Evolutionary conservation across 768 basidiomycete genomes (phyloP), one percentile per base, ranked within the genome.

Genomic region (Macrocybe gigantea): DNA sequence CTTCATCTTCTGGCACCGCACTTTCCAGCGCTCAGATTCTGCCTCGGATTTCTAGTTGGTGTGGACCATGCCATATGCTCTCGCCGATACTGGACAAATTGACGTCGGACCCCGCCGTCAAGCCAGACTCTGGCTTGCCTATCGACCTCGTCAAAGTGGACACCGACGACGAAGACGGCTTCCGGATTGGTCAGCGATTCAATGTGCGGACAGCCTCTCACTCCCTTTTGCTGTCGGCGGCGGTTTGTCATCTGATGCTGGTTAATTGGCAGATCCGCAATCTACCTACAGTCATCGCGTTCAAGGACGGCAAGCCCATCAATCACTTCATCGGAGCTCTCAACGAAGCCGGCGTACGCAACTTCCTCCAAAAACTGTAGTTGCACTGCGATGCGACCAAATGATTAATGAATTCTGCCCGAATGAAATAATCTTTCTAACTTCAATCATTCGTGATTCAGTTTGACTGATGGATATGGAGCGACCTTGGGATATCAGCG

Each of bases 271-370:
- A 92, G 89, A 70, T 91, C 50, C 65, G 71, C n/a, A 74, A 85
- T 11, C 64, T 92, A n/a, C 88, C 88, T 3, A 91, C 88, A 0
- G 86, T 92, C 31, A 68, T 87, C 49, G 88, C 86, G 3, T 90
- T 90, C 68, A 76, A 71, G 48, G 74, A 82, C 41, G 88, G 86
- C 12, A 57, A 77, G 53, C 68, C 64, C 1, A 68, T 83, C n/a
- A 65, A 65, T 39, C 70, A 80, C 41, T 91, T 92, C 56, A 68
- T 80, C 1, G 88, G 84, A 40, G 80, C 81, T 3, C 60, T 77
- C 33, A 66, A 69, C 14, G 74, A 77, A 53, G 50, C 53, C 30
- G 68, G 63, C 0, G 63, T 84, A 13, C 62, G 63, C 47, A 55
- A 68, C 41, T 80, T 81, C 53, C 56, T 85, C 41, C 65, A 70